Percentiles rank a stretch among this genome's conserved stretches.
Conservation (phyloP, 1,284 basidiomycete species). For the Sphagnurus paluster region DNA sequence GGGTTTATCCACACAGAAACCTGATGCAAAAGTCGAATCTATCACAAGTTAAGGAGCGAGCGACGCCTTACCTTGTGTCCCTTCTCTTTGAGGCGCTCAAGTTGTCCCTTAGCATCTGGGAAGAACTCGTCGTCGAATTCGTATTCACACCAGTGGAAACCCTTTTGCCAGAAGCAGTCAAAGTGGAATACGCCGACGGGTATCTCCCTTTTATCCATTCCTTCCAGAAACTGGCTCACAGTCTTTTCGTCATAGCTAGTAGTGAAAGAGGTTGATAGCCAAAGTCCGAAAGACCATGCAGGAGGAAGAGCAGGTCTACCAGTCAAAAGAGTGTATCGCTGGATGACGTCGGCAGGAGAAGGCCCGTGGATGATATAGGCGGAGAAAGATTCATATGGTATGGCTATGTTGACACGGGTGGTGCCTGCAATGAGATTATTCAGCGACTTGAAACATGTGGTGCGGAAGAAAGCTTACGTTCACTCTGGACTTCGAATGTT, state of each 20-base stretch:
- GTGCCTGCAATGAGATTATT: slow-evolving; percentile 22
- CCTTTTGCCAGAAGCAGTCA: slow-evolving; percentile 68
- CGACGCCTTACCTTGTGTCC: slow-evolving; percentile 32
- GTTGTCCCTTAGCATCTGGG: slow-evolving; percentile 55
- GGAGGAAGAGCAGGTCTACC: slow-evolving; percentile 56
- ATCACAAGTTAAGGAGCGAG: neutral
- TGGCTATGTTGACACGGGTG: slow-evolving; percentile 53
- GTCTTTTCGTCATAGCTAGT: slow-evolving; percentile 58
- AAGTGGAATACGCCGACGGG: slow-evolving; percentile 59
- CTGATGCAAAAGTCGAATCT: slow-evolving; percentile 10
- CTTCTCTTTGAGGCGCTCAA: slow-evolving; percentile 52
- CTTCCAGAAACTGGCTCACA: slow-evolving; percentile 55
- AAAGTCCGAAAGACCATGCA: slow-evolving; percentile 62
- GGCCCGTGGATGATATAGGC: slow-evolving; percentile 56
- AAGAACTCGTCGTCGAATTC: slow-evolving; percentile 60
- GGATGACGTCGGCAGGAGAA: slow-evolving; percentile 46
- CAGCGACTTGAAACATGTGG: neutral
- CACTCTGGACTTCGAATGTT: slow-evolving; percentile 32
- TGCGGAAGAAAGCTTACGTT: slow-evolving; percentile 19
- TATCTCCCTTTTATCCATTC: slow-evolving; percentile 55
- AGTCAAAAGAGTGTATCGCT: slow-evolving; percentile 48
- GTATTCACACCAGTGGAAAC: slow-evolving; percentile 55
- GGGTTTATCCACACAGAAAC: slow-evolving; percentile 44
- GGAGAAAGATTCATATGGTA: slow-evolving; percentile 52
- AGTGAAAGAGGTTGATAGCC: slow-evolving; percentile 63